A percentile compares a stretch with the other conserved stretches of the same genome.
phyloP scores from a whole-genome alignment of 352 stramenopile genomes.

The Globisporangium acanthophoron region DNA sequence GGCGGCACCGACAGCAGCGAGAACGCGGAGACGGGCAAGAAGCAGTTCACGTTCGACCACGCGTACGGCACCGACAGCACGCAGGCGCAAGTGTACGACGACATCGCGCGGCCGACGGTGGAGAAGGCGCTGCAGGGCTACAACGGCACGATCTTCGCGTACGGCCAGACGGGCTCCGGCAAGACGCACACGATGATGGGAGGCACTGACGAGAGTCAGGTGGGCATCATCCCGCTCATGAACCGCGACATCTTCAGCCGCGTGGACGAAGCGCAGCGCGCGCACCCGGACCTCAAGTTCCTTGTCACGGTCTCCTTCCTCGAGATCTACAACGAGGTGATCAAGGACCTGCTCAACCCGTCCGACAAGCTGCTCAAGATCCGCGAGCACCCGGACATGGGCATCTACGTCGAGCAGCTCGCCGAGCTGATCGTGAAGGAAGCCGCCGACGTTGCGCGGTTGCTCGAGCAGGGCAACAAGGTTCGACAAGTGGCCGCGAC shows the following conservation, averaged over 20 bases:
- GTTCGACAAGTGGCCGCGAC: slow-evolving; percentile 87
- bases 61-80: slow-evolving; percentile 68
- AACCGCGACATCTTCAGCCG: slow-evolving; percentile 82
- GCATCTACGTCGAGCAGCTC: slow-evolving; percentile 91
- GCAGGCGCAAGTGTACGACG: slow-evolving; percentile 78
- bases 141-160: slow-evolving; percentile 80
- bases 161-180: slow-evolving; percentile 69
- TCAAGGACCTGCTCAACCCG: slow-evolving; percentile 92
- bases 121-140: slow-evolving; percentile 75
- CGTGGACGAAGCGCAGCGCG: slow-evolving; percentile 24
- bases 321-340: slow-evolving; percentile 95
- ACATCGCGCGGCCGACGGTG: slow-evolving; percentile 69
- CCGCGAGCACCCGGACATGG: slow-evolving; percentile 89
- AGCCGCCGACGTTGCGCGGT: slow-evolving; percentile 61
- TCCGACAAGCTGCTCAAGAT: slow-evolving; percentile 90
- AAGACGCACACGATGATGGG: slow-evolving; percentile 91
- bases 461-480: slow-evolving; percentile 88
- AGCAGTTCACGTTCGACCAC: slow-evolving; percentile 85
- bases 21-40: slow-evolving; percentile 15
- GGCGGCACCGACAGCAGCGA: slow-evolving; percentile 7
- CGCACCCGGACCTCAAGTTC: slow-evolving; percentile 59
- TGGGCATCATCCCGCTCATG: slow-evolving; percentile 88
- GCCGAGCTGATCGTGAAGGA: slow-evolving; percentile 82
- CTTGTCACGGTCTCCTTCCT: slow-evolving; percentile 91
- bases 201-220: slow-evolving; percentile 27